Evolutionary conservation across 1,139 yeast genomes (phyloP).

Genomic region (Sugiyamaella sp.): DNA sequence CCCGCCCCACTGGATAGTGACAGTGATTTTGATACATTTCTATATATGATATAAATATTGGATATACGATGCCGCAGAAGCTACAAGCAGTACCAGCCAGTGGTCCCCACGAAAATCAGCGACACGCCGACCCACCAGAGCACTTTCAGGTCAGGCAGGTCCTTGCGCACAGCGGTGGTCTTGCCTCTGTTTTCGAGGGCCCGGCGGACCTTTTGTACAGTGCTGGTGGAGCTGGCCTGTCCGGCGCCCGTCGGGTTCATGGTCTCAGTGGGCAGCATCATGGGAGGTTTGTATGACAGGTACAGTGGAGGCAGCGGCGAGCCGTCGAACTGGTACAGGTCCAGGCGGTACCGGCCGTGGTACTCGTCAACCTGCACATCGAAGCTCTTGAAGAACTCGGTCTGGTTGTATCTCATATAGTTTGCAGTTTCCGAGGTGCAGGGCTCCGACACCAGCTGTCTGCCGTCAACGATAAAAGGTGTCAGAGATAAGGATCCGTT

Average conservation of each 20-base stretch:
- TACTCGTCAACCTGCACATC: conserved; percentile 67
- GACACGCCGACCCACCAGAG: conserved; percentile 54
- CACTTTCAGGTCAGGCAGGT: conserved; percentile 50
- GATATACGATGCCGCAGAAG: neutral
- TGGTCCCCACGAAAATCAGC: conserved; percentile 48
- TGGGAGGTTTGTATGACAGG: conserved; percentile 89
- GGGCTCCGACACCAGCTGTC: conserved; percentile 88
- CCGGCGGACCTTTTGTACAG: conserved; percentile 36
- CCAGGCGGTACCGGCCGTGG: conserved; percentile 78
- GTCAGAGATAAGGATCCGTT: conserved; percentile 71
- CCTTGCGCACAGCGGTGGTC: conserved; percentile 67
- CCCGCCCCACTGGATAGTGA: neutral
- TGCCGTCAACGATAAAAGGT: conserved; percentile 87
- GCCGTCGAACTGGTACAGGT: conserved; percentile 81
- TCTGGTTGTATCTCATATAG: conserved; percentile 73
- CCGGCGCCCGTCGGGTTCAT: conserved; percentile 74
- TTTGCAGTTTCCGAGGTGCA: conserved; percentile 60
- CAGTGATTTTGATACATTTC: neutral
- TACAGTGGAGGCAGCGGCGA: conserved; percentile 82
- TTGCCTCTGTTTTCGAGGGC: conserved; percentile 77
- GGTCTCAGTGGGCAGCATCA: conserved; percentile 92
- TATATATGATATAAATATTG: conserved; percentile 16
- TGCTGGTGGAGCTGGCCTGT: conserved; percentile 38
- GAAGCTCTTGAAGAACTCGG: conserved; percentile 61
- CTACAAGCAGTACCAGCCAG: conserved; percentile 41